These are phyloP conservation scores for Eustoma russellianum DNA, from an alignment of 257 asterid genomes.

Conservation along the genomic window DNA sequence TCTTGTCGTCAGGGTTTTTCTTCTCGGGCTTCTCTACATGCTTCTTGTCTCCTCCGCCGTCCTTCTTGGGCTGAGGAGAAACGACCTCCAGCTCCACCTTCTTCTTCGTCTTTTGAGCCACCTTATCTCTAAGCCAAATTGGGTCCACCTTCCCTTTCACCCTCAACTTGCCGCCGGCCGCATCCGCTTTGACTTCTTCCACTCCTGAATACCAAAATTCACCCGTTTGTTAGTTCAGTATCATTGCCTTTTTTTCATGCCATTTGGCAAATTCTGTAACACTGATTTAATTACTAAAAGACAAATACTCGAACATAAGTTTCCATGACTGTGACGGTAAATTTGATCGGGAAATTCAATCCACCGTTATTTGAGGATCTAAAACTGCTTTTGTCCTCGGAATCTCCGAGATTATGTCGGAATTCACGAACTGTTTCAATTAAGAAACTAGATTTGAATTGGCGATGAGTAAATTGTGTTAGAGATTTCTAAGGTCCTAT, in stretches of 20 bases:
- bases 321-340: neutral
- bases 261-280: too few species aligned
- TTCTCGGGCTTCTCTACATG: conserved; percentile 15
- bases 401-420: conserved; percentile 26
- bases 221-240: too few species aligned
- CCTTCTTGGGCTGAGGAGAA: conserved; percentile 31
- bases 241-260: too few species aligned
- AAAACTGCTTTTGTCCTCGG: too few species aligned
- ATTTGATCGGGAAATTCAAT: too few species aligned
- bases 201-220: conserved; percentile 47
- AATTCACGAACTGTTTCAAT: conserved; percentile 15
- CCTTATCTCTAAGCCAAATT: conserved; percentile 55
- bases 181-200: conserved; percentile 68
- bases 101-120: conserved; percentile 69
- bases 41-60: conserved; percentile 24
- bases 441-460: neutral
- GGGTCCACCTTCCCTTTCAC: conserved; percentile 89
- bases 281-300: too few species aligned
- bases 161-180: conserved; percentile 52
- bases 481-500: too few species aligned
- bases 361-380: too few species aligned
- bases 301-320: neutral
- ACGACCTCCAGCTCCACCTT: conserved; percentile 50
- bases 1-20: too few species aligned
- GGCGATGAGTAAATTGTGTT: neutral